Conservation (phyloP, 2,329 filamentous ascomycete genomes). For the Colletotrichum sp. region DNA sequence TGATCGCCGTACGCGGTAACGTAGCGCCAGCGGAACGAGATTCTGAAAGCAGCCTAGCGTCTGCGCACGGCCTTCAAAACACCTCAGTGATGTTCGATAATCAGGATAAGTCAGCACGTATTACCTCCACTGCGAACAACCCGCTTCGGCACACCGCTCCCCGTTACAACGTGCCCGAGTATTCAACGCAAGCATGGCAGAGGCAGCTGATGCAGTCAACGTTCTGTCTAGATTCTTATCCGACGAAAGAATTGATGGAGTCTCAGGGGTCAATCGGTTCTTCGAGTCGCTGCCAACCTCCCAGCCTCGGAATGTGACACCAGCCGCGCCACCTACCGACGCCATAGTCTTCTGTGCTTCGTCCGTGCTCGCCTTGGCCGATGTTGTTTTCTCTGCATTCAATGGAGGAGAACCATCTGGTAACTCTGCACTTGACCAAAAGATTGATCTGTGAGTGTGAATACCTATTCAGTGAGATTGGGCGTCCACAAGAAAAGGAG, state of each 20-base stretch:
- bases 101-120: not conserved
- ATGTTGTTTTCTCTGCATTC: conserved; percentile 1
- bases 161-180: not conserved
- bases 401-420: not conserved
- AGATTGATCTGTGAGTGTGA: not conserved
- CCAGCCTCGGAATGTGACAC: not conserved
- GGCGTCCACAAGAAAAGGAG: not conserved
- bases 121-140: not conserved
- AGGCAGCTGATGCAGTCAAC: conserved; percentile 2
- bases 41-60: not conserved
- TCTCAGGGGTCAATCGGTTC: not conserved
- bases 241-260: not conserved
- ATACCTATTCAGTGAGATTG: not conserved
- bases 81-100: not conserved
- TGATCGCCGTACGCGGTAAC: not conserved
- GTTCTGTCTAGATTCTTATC: conserved; percentile 5
- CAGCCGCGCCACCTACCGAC: not conserved
- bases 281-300: not conserved
- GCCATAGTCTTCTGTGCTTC: conserved; percentile 18
- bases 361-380: conserved; percentile 10
- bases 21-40: not conserved
- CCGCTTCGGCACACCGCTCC: not conserved
- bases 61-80: not conserved
- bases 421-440: not conserved
- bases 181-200: not conserved